Conservation (phyloP, 225 moss, liverwort and hornwort species). For the Neckera pumila region DNA sequence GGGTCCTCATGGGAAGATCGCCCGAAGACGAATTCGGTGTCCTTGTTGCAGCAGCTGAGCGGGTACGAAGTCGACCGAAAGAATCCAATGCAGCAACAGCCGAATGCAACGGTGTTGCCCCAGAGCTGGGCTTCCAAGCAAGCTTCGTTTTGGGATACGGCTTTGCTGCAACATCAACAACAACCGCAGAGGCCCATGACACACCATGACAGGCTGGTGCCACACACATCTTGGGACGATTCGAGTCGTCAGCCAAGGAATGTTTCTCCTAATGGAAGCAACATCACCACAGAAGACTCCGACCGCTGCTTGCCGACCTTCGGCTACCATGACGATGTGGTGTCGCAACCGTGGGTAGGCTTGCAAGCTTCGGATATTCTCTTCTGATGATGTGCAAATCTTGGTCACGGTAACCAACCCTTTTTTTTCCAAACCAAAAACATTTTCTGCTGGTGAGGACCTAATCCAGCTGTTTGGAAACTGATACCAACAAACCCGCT, state of each 20-base stretch:
- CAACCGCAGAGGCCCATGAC: not conserved
- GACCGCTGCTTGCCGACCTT: constrained; percentile 9
- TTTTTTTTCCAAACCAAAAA: not conserved
- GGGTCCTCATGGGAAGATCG: constrained; percentile 8
- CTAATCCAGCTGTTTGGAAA: constrained; percentile 2
- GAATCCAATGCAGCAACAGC: not conserved
- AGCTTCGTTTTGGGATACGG: constrained; percentile 18
- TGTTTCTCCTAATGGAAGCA: constrained; percentile 21
- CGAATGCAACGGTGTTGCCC: not conserved
- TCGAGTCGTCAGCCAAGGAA: not conserved
- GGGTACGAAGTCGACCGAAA: not conserved
- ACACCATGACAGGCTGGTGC: constrained; percentile 11
- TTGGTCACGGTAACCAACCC: not conserved
- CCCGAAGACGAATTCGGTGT: not conserved
- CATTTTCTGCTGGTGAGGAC: not conserved
- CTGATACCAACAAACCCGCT: not conserved
- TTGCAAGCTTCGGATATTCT: constrained; percentile 25
- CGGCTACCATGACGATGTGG: constrained; percentile 10
- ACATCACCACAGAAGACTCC: constrained; percentile 13
- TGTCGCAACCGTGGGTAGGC: constrained; percentile 27
- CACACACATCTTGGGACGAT: constrained; percentile 1
- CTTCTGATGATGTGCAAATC: not conserved
- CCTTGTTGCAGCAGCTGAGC: not conserved
- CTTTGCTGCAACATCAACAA: not conserved
- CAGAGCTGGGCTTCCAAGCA: constrained; percentile 11